Conservation (phyloP, 1,139 yeast genomes). For the Geotrichum candidum region DNA sequence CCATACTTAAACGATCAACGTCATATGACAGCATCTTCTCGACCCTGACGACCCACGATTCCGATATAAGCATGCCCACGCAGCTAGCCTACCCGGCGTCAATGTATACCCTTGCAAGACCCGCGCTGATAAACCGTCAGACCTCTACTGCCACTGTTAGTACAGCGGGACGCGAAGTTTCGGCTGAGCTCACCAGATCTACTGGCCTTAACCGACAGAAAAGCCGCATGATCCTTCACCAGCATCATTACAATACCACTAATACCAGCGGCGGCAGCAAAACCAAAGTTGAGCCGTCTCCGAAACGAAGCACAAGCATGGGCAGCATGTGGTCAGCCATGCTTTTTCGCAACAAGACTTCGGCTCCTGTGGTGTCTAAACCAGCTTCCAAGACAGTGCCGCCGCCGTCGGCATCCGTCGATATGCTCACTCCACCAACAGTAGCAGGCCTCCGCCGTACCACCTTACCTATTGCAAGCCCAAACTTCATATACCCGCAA, state of each 20-base stretch:
- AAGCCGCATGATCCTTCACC: not conserved
- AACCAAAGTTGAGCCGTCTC: not conserved
- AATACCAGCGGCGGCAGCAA: not conserved
- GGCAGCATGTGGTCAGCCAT: not conserved
- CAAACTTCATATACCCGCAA: not conserved
- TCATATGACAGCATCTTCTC: slow-evolving; percentile 5
- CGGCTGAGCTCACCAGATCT: not conserved
- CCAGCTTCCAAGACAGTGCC: not conserved
- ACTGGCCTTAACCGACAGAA: not conserved
- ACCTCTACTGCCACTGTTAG: not conserved
- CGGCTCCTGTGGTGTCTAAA: not conserved
- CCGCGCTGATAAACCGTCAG: not conserved
- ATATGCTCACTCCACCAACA: not conserved
- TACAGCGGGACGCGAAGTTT: not conserved
- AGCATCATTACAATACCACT: not conserved
- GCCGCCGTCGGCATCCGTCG: not conserved
- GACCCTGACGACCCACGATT: not conserved
- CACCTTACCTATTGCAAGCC: not conserved
- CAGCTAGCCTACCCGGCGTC: not conserved
- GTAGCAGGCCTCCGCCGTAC: not conserved
- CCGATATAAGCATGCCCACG: not conserved
- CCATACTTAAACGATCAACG: not conserved
- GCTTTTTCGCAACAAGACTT: not conserved
- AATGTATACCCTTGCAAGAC: not conserved
- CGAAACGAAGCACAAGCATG: not conserved